Base-by-base conservation (phyloP, 2,329 filamentous ascomycete genomes). In the Colletotrichum trifolii region DNA sequence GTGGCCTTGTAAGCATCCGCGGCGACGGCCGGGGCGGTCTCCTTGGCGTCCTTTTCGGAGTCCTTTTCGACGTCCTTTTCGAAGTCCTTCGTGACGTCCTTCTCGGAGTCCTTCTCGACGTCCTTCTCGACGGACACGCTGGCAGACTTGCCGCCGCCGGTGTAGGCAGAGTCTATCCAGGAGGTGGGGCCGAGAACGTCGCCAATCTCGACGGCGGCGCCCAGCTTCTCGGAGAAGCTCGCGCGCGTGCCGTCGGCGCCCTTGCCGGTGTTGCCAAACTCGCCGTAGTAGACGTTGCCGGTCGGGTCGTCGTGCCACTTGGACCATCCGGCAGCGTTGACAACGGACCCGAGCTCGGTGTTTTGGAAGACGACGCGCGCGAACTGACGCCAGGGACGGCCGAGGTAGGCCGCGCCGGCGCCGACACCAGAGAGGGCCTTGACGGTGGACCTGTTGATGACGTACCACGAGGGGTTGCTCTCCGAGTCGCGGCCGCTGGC, bases 291-390 rank as follows among this genome's bases (percentile, higher is more conserved):
- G 2, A 89, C 83, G 48, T 85, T 76, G 38, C 77, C 79, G 2
- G 85, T 87, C 35, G 81, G 79, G 25, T 79, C 72, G 47, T 82
- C 76, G 2, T 77, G 78, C 88, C 88, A 90, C 36, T 78, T 72
- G 4, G 70, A 73, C 88, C 89, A 91, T 0, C 88, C 89, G 0
- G 82, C 82, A 2, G 79, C 62, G 69, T 89, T 89, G 70, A 91
- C 82, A n/a, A 90, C 85, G 36, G 77, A 74, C 12, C 78, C 80
- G 74, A 91, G 76, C 38, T 73, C 71, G 0, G 83, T 85, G 56
- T 80, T 71, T 68, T 85, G 81, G 73, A 83, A 82, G 6, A 82
- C 78, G 7, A 85, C 82, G 4, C 81, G 78, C 1, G 82, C 76
- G 55, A 80, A 83, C 33, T 76, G 72, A 12, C 77, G 71, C 82